Conservation (phyloP, 208 protist genomes). For the Naegleria lovaniensis region DNA sequence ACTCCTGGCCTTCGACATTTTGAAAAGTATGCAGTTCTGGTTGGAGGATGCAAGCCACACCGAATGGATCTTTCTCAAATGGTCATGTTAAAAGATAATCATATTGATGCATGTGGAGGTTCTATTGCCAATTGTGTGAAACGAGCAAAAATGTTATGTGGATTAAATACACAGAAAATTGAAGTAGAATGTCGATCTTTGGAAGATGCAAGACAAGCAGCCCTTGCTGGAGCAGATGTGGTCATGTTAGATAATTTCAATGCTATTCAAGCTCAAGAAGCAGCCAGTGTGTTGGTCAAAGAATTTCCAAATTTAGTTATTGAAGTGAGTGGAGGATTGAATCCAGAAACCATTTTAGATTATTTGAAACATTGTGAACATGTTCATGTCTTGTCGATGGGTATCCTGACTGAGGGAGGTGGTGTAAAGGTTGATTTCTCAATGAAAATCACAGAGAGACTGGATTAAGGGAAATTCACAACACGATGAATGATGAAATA, state of each 20-base stretch:
- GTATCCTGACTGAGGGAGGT: constrained; percentile 47
- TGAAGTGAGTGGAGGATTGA: constrained; percentile 67
- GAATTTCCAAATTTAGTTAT: constrained; percentile 56
- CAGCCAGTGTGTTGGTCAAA: constrained; percentile 45
- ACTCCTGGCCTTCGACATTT: constrained; percentile 69
- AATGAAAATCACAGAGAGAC: constrained; percentile 47
- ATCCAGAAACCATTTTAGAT: constrained; percentile 41
- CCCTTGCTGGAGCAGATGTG: constrained; percentile 58
- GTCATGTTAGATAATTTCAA: constrained; percentile 76
- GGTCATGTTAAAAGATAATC: constrained; percentile 82
- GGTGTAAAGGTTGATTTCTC: constrained; percentile 59
- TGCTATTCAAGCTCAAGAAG: constrained; percentile 33
- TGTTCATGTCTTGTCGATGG: constrained; percentile 64
- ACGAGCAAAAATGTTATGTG: constrained; percentile 44
- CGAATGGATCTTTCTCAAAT: constrained; percentile 67
- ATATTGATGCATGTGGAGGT: constrained; percentile 47
- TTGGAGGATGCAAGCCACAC: constrained; percentile 63
- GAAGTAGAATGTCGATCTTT: constrained; percentile 64
- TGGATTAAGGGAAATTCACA: no score
- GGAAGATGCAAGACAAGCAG: constrained; percentile 53
- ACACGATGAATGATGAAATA: no score
- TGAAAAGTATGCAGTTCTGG: constrained; percentile 68
- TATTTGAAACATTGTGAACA: constrained; percentile 41
- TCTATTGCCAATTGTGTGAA: constrained; percentile 49
- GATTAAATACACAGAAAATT: constrained; percentile 63